Conservation (phyloP, 768 basidiomycete species). For the Phylloporus sp. region DNA sequence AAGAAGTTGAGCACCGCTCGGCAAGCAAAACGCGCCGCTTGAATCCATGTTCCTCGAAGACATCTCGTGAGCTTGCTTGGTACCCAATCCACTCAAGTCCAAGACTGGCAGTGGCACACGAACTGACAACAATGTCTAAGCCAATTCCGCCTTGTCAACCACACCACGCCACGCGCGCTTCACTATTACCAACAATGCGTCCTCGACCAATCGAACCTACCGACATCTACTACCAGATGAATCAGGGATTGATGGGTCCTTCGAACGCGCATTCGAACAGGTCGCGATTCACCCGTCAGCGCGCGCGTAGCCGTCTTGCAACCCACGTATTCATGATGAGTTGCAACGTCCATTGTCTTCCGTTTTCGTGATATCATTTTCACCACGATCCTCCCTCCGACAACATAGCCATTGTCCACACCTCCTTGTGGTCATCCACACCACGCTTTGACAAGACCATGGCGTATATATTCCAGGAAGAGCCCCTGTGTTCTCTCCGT, state of each 20-base stretch:
- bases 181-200: no score
- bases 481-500: background rate
- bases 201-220: no score
- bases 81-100: no score
- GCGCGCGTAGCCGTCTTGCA: background rate
- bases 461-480: conserved; percentile 8
- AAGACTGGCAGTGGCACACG: no score
- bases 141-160: no score
- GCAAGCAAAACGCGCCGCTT: no score
- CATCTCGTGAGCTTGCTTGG: no score
- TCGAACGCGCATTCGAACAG: background rate
- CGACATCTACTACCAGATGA: no score
- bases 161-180: no score
- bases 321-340: background rate
- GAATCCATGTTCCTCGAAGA: no score
- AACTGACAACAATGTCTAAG: no score
- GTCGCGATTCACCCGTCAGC: background rate
- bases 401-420: background rate
- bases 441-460: conserved; percentile 14
- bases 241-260: background rate
- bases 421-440: background rate
- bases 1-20: no score
- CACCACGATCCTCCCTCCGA: background rate
- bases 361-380: background rate
- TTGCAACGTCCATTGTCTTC: conserved; percentile 9